phyloP scores from a whole-genome alignment of 2,329 filamentous ascomycete species.

The Diaporthe amygdali region DNA sequence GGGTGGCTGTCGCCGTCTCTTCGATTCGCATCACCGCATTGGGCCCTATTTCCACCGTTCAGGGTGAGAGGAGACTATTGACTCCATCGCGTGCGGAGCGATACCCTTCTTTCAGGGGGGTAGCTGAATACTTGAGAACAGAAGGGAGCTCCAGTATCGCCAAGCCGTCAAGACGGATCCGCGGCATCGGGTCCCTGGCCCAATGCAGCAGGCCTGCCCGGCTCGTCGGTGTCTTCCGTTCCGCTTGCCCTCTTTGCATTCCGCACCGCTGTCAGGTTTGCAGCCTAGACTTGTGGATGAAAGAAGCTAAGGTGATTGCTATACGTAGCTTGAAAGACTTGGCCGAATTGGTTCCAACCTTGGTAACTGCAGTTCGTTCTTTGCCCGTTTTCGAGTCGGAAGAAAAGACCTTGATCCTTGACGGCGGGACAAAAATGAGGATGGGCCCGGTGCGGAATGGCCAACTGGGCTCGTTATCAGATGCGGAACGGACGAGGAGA shows the following conservation, averaged over 20 bases:
- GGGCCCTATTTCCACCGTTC: not conserved
- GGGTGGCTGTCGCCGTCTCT: not conserved
- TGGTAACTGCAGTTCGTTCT: not conserved
- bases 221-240: not conserved
- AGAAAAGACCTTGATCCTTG: not conserved
- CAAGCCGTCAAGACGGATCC: not conserved
- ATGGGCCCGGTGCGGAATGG: not conserved
- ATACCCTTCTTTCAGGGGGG: not conserved
- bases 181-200: constrained; percentile 4
- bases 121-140: not conserved
- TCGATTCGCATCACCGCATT: not conserved
- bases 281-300: not conserved
- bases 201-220: not conserved
- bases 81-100: not conserved
- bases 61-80: not conserved
- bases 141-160: not conserved
- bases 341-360: not conserved
- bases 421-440: not conserved
- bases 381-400: not conserved
- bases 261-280: not conserved
- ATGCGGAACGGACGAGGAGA: not conserved
- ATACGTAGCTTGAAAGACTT: not conserved
- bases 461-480: not conserved
- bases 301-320: not conserved
- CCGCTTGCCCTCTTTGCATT: not conserved